Evolutionary conservation across 2,329 filamentous ascomycete genomes (phyloP), one percentile per base, ranked within the genome.

Genomic region (Cytospora piceae): DNA sequence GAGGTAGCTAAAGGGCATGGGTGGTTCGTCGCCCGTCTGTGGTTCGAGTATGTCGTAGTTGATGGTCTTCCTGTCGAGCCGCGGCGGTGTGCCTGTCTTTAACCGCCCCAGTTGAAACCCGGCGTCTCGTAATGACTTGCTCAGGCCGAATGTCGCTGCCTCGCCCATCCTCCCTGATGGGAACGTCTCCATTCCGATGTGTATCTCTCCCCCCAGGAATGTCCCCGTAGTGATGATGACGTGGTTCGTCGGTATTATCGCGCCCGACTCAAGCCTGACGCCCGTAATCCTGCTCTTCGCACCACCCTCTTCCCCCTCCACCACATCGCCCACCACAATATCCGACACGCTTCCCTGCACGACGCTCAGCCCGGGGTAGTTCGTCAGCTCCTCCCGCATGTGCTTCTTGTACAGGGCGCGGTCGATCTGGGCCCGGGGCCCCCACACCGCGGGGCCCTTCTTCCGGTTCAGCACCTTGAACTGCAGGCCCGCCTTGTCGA

Each of bases 161-260:
- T 99, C 95, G 14, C 94, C 95, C 82, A 99, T 93, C 11, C 95
- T 88, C 1, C 95, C 95, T 0, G 95, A 91, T 0, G 95, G 94
- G 74, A 87, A 97, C 3, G 84, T 85, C 61, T 96, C 86, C 9
- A 98, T 80, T 0, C 93, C 95, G 68, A 99, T 96, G 72, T 99
- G 95, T 68, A 99, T 99, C 77, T 99, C 95, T 22, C 94, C 95
- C 14, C 94, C 91, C 6, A 99, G 79, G 74, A 99, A 99, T 0
- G 95, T 99, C 0, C 95, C 95, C 0, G 95, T 99, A 0, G 95
- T 98, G 71, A 99, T 97, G 29, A 99, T 86, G 42, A 98, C 94
- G 68, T 90, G 89, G 56, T 84, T 87, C 0, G 94, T 92, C 1
- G 88, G 85, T 69, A 99, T 85, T 20, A 96, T 81, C 75, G 96